Conservation (phyloP, 2,329 filamentous ascomycete genomes). For the Fusarium sp. region DNA sequence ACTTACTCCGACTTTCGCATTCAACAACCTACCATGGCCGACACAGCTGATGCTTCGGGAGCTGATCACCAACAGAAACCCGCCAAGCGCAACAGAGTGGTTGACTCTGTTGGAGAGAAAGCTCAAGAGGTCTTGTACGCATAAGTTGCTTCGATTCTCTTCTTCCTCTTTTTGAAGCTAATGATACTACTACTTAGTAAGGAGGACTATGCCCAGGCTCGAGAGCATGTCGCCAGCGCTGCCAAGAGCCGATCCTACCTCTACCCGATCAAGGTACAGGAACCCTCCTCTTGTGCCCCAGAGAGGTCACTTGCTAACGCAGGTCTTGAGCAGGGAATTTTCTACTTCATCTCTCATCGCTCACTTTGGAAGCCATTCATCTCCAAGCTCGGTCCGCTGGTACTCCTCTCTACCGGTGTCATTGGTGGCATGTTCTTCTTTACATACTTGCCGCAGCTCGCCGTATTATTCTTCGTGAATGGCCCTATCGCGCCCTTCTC, state of each 20-base stretch:
- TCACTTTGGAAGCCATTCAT: conserved; percentile 68
- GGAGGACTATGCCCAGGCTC: conserved; percentile 77
- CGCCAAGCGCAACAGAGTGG: conserved; percentile 45
- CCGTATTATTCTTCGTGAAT: conserved; percentile 83
- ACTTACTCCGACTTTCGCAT: background rate
- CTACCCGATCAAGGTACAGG: conserved; percentile 79
- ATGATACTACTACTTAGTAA: conserved; percentile 51
- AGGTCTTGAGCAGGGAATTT: conserved; percentile 58
- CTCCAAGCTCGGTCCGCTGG: conserved; percentile 65
- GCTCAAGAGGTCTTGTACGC: conserved; percentile 61
- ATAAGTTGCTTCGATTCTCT: background rate
- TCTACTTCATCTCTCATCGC: conserved; percentile 66
- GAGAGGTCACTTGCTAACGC: conserved; percentile 1
- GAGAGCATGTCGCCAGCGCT: conserved; percentile 71
- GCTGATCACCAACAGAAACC: conserved; percentile 32
- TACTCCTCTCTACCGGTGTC: conserved; percentile 76
- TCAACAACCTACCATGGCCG: conserved; percentile 34
- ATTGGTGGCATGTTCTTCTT: conserved; percentile 86
- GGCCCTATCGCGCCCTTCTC: conserved; percentile 82
- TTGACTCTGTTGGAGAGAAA: conserved; percentile 53
- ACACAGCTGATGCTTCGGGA: conserved; percentile 37
- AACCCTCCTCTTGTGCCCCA: background rate
- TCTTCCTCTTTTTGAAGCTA: conserved; percentile 3
- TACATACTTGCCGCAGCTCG: conserved; percentile 86
- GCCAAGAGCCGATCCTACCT: conserved; percentile 81